phyloP scores from a whole-genome alignment of 495 filamentous ascomycete genomes.

The Podospora conica region DNA sequence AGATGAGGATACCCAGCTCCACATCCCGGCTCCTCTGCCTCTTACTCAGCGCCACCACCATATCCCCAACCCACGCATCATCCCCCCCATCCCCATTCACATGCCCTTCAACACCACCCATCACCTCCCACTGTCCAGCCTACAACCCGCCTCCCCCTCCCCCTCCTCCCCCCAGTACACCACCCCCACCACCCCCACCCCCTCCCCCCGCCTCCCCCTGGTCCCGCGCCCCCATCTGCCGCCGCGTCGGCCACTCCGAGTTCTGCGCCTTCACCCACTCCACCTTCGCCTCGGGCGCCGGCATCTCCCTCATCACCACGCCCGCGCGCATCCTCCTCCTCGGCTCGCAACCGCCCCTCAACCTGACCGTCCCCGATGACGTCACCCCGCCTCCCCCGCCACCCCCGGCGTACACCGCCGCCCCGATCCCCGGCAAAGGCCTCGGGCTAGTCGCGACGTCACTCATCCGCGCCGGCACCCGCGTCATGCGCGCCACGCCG shows the following conservation, averaged over 20 bases:
- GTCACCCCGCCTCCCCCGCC: background rate
- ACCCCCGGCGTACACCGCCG: conserved; percentile 16
- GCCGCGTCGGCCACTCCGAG: conserved; percentile 13
- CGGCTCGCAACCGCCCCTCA: conserved; percentile 11
- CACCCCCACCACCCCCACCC: background rate
- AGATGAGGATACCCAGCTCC: background rate
- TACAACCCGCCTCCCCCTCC: background rate
- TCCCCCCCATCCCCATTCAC: background rate
- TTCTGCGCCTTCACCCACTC: conserved; percentile 27
- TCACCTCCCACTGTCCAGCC: background rate
- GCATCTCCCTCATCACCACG: conserved; percentile 33
- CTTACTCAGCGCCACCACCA: background rate
- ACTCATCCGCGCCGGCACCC: conserved; percentile 22
- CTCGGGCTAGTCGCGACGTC: conserved; percentile 28
- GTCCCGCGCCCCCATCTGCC: conserved; percentile 12
- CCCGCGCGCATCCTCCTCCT: conserved; percentile 10
- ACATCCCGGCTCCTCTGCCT: background rate
- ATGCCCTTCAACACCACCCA: background rate
- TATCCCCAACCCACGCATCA: background rate
- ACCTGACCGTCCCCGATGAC: background rate
- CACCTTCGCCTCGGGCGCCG: conserved; percentile 23
- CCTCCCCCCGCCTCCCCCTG: conserved; percentile 2
- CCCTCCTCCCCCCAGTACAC: background rate
- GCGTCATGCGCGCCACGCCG: conserved; percentile 27
- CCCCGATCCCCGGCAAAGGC: conserved; percentile 24